Base-by-base conservation (phyloP, 2,329 filamentous ascomycete genomes). In the Exophiala oligosperma region DNA sequence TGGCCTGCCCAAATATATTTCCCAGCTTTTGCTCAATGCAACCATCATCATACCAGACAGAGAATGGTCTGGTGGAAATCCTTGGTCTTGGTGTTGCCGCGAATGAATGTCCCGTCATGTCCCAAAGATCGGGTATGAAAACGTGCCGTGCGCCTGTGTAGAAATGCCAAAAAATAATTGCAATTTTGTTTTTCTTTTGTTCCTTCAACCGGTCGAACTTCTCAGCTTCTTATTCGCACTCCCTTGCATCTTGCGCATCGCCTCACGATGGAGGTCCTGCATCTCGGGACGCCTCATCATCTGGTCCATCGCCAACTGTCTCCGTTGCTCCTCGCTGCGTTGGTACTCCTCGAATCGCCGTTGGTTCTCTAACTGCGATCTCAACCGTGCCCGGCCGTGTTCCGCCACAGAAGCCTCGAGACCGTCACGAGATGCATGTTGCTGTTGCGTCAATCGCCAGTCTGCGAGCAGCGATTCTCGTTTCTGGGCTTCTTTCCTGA, bases 221-320 rank as follows among this genome's bases (percentile, higher is more conserved):
- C 53, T 35, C 32, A 65, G 48, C 24, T 60, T 65, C 29, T 59
- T 72, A 61, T 82, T 83, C 0, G 81, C 83, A 49, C 76, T 73
- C 12, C 80, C 79, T 70, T 96, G 92, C 86, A 97, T 89, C 71
- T 81, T 86, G 62, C 89, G 81, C 83, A 97, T 82, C 1, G 88
- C 90, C 63, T 92, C 88, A 21, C 88, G 82, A 71, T 97, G 92
- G 23, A 87, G 81, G 47, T 90, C 88, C 52, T 89, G 78, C 77
- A 96, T 83, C 63, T 89, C 84, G 0, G 87, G 87, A 14, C 84
- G 85, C 54, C 90, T 81, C 89, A 95, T 94, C 64, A 84, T 81
- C 71, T 88, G 84, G 64, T 91, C 88, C 67, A 91, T 86, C 38
- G 81, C 80, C 50, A 82, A 82, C 12, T 90, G 85, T 4, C 80